Percentiles rank a stretch among this genome's conserved stretches.
These are phyloP conservation scores for Omphalea diandra DNA, from an alignment of 441 rosid species.

Conservation along the genomic window DNA sequence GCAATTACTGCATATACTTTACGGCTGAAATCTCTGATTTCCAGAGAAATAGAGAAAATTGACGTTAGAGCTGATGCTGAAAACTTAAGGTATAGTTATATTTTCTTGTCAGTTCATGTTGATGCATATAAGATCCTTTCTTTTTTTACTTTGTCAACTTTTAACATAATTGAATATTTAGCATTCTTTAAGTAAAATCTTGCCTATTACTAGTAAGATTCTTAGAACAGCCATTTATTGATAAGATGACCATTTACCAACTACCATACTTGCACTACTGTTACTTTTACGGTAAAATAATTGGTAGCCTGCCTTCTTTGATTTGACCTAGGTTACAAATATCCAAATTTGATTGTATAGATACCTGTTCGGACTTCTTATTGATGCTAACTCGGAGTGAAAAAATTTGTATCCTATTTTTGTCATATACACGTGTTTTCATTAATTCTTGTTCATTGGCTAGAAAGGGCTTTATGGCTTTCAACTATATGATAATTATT, in stretches of 20 bases:
- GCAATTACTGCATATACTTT: slow-evolving; percentile 68
- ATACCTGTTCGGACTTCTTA: background rate
- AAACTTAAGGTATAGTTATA: slow-evolving; percentile 47
- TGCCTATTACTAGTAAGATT: background rate
- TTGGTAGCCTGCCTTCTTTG: background rate
- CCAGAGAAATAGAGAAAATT: slow-evolving; percentile 81
- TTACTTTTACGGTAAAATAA: background rate
- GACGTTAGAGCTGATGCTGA: slow-evolving; percentile 97
- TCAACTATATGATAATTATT: background rate
- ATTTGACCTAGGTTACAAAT: background rate
- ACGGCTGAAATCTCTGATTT: slow-evolving; percentile 60
- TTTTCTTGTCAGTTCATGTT: slow-evolving; percentile 11
- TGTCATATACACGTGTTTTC: background rate
- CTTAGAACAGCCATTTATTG: background rate
- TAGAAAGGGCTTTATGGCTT: background rate
- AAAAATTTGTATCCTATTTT: background rate
- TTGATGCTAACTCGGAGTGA: background rate
- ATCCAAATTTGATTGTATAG: background rate
- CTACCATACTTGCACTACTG: background rate
- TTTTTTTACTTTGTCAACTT: slow-evolving; percentile 13
- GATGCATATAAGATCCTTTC: background rate
- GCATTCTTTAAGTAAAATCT: background rate
- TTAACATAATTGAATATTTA: slow-evolving; percentile 7
- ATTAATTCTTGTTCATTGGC: background rate
- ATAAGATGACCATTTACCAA: background rate